These are phyloP conservation scores for Kwoniella bestiolae DNA, from an alignment of 768 basidiomycete species.

Conservation along the genomic window DNA sequence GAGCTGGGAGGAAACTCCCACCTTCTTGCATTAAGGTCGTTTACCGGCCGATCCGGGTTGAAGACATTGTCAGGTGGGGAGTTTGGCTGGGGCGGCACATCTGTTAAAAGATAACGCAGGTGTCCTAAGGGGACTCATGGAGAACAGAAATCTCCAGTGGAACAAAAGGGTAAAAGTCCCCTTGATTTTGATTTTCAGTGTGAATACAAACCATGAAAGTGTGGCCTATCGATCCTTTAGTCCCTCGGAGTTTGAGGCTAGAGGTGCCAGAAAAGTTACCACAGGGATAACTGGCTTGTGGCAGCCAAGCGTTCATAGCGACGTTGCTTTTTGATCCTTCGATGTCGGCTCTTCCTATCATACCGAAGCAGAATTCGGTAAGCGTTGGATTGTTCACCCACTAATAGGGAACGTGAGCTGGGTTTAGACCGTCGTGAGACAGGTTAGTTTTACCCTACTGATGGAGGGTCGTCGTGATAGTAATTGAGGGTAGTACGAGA, in stretches of 20 bases:
- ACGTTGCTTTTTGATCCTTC: conserved; percentile 81
- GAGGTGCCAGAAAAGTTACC: conserved; percentile 80
- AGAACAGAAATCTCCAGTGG: conserved; percentile 79
- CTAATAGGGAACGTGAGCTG: conserved; percentile 75
- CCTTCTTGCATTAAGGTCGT: conserved; percentile 66
- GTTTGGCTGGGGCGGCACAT: conserved; percentile 82
- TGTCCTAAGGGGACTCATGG: conserved; percentile 78
- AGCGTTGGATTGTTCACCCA: conserved; percentile 82
- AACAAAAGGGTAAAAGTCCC: conserved; percentile 79
- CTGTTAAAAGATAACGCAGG: conserved; percentile 79
- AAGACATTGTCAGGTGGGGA: conserved; percentile 80
- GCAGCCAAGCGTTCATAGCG: conserved; percentile 81
- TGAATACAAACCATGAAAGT: conserved; percentile 81
- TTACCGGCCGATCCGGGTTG: conserved; percentile 67
- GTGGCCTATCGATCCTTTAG: conserved; percentile 82
- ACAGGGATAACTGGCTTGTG: conserved; percentile 80
- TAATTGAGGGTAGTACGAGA: conserved; percentile 81
- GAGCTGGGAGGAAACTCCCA: conserved; percentile 73
- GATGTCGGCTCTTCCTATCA: conserved; percentile 81
- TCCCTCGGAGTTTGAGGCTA: conserved; percentile 76
- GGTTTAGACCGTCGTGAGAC: conserved; percentile 62
- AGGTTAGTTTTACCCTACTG: conserved; percentile 85
- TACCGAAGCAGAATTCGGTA: conserved; percentile 79
- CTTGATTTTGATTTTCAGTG: conserved; percentile 82
- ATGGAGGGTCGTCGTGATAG: conserved; percentile 74